These are phyloP conservation scores for Phytophthora hybrid DNA, from an alignment of 352 stramenopile genomes.

Conservation along the genomic window DNA sequence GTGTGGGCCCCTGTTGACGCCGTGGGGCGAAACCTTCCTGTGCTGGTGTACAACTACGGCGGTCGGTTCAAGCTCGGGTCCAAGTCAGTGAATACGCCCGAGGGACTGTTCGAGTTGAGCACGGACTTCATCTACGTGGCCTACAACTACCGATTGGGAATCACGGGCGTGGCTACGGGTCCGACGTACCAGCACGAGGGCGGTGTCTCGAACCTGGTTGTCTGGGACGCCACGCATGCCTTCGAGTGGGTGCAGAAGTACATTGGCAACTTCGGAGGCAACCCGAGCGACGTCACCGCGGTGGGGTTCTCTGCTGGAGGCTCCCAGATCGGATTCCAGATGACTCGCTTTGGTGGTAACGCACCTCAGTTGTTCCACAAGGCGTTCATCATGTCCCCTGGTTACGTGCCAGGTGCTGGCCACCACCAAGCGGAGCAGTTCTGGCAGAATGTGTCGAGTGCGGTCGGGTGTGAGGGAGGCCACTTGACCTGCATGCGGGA, in stretches of 20 bases:
- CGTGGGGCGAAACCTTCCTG: constrained; percentile 33
- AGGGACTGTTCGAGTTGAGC: constrained; percentile 36
- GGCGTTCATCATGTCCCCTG: constrained; percentile 40
- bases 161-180: constrained; percentile 33
- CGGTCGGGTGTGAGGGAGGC: constrained; percentile 25
- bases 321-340: constrained; percentile 37
- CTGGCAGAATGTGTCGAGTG: constrained; percentile 39
- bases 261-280: constrained; percentile 40
- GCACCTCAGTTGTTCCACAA: constrained; percentile 37
- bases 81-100: constrained; percentile 28
- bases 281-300: constrained; percentile 47
- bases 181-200: constrained; percentile 44
- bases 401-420: constrained; percentile 26
- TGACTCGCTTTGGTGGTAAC: constrained; percentile 39
- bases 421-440: constrained; percentile 38
- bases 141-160: constrained; percentile 50
- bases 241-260: constrained; percentile 51
- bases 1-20: constrained; percentile 41
- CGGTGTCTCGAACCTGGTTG: constrained; percentile 28
- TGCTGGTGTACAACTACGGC: constrained; percentile 49
- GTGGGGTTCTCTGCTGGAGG: constrained; percentile 42
- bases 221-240: constrained; percentile 41
- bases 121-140: constrained; percentile 46
- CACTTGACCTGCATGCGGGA: constrained; percentile 39
- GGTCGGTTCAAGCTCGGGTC: constrained; percentile 40